Conservation (phyloP, 352 stramenopile genomes). For the Globisporangium cylindrosporum region DNA sequence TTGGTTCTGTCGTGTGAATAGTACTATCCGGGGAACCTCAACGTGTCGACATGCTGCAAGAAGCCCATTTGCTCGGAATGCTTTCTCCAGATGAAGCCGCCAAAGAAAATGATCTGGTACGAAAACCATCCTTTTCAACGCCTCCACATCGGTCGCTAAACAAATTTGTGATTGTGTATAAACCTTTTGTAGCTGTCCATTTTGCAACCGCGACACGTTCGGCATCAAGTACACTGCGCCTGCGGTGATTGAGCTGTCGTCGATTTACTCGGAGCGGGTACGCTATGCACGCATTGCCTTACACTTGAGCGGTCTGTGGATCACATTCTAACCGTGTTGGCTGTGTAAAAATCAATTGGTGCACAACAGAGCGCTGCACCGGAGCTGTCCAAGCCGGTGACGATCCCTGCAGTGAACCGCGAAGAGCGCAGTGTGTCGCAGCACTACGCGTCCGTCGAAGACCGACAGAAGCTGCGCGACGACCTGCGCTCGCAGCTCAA, state of each 20-base stretch:
- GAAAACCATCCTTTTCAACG: background rate
- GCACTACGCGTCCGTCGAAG: slow-evolving; percentile 71
- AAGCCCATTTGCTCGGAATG: slow-evolving; percentile 76
- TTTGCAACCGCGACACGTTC: slow-evolving; percentile 76
- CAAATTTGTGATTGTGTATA: background rate
- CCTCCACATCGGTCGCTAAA: background rate
- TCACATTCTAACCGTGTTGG: background rate
- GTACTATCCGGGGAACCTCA: slow-evolving; percentile 66
- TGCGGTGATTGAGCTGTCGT: slow-evolving; percentile 38
- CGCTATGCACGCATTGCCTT: slow-evolving; percentile 4
- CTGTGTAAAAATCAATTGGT: background rate
- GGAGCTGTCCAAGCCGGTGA: slow-evolving; percentile 16
- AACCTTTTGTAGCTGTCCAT: slow-evolving; percentile 57
- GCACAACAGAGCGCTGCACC: slow-evolving; percentile 1
- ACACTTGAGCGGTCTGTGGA: background rate
- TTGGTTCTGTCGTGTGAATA: slow-evolving; percentile 10
- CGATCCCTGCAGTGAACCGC: slow-evolving; percentile 5
- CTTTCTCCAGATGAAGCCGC: slow-evolving; percentile 59
- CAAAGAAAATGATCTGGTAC: slow-evolving; percentile 46
- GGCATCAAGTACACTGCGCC: slow-evolving; percentile 48
- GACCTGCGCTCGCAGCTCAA: slow-evolving; percentile 69
- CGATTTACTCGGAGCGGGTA: slow-evolving; percentile 40
- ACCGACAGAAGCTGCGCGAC: slow-evolving; percentile 69
- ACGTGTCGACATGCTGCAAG: slow-evolving; percentile 60
- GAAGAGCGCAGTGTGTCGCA: slow-evolving; percentile 30